phyloP scores from a whole-genome alignment of 2,329 filamentous ascomycete species.

The Fusarium robinianum region DNA sequence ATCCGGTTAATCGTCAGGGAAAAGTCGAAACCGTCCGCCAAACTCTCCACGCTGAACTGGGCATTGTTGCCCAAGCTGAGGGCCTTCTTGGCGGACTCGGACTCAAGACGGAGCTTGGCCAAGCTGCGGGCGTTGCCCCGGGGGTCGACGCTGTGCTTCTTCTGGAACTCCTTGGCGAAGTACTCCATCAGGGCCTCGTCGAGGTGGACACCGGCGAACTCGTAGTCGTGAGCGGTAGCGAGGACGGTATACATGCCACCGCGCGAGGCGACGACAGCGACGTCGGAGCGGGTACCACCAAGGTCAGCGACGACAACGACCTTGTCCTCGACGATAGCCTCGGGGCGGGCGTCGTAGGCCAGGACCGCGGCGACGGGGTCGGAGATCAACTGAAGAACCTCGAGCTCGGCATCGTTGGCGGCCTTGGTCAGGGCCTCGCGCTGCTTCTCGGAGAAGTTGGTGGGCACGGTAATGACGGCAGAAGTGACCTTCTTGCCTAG shows the following conservation, averaged over 20 bases:
- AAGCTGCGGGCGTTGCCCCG: constrained; percentile 78
- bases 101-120: constrained; percentile 90
- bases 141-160: constrained; percentile 92
- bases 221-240: constrained; percentile 93
- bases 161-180: constrained; percentile 98
- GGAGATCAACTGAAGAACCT: constrained; percentile 89
- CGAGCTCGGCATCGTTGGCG: constrained; percentile 78
- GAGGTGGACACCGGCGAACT: constrained; percentile 82
- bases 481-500: constrained; percentile 91
- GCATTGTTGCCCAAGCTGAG: constrained; percentile 87
- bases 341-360: constrained; percentile 86
- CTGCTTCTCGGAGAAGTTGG: constrained; percentile 88
- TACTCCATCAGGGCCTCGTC: constrained; percentile 93
- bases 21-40: constrained; percentile 89
- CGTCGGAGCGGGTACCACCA: constrained; percentile 89
- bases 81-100: constrained; percentile 89
- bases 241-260: constrained; percentile 96
- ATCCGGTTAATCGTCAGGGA: constrained; percentile 89
- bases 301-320: constrained; percentile 89
- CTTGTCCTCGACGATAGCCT: constrained; percentile 79
- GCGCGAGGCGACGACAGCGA: constrained; percentile 86
- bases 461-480: constrained; percentile 92
- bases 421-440: constrained; percentile 78
- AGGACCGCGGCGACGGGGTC: constrained; percentile 89
- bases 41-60: constrained; percentile 88